These are phyloP conservation scores for Alopecurus myosuroides DNA, from an alignment of 176 grass and related monocot genomes.

Conservation along the genomic window DNA sequence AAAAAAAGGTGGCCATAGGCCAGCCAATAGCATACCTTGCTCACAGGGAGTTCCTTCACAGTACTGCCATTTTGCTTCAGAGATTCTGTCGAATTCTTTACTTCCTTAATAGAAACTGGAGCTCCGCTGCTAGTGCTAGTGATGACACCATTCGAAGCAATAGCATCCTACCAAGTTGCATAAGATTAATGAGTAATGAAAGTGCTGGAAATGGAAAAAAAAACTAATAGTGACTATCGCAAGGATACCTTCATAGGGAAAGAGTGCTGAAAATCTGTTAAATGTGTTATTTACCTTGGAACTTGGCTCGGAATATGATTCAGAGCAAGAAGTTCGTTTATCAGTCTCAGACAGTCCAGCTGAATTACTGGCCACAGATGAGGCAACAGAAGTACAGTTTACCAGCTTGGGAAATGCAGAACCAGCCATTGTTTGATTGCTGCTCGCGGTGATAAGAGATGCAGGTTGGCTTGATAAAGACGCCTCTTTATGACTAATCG, in stretches of 20 bases:
- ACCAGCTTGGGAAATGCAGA: neutral
- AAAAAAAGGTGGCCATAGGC: neutral
- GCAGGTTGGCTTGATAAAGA: slow-evolving; percentile 5
- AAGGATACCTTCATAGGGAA: slow-evolving; percentile 25
- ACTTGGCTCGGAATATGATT: slow-evolving; percentile 13
- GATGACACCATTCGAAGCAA: slow-evolving; percentile 22
- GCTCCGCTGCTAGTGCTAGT: neutral
- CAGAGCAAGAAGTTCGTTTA: slow-evolving; percentile 12
- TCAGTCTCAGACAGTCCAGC: neutral
- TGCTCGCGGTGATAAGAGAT: neutral
- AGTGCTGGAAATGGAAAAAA: neutral
- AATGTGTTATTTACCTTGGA: neutral
- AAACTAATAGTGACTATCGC: neutral
- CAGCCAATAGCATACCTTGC: slow-evolving; percentile 4
- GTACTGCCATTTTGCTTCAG: slow-evolving; percentile 1
- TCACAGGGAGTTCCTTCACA: neutral
- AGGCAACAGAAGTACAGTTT: neutral
- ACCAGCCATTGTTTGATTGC: slow-evolving; percentile 18
- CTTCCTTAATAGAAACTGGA: neutral
- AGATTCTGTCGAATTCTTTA: neutral
- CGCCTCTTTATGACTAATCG: neutral
- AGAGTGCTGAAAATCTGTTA: neutral
- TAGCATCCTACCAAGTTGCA: slow-evolving; percentile 22
- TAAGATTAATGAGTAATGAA: neutral
- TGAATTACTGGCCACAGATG: neutral